Conservation (phyloP, 75 land plant genomes). For the Gnetum montanum region DNA sequence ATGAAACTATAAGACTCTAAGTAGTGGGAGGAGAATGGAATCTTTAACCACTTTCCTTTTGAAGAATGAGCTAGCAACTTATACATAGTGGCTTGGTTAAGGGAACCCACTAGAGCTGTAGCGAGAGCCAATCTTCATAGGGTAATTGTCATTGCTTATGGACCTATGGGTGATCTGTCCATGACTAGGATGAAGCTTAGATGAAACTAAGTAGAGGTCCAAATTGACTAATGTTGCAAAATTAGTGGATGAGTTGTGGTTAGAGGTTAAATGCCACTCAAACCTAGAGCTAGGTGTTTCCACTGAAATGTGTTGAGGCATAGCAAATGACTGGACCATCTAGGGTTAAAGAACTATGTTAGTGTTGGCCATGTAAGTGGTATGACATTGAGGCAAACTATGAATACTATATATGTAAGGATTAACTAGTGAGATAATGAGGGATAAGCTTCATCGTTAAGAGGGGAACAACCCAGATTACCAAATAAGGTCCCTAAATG, state of each 20-base stretch:
- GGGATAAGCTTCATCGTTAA: no score
- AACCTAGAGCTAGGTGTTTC: no score
- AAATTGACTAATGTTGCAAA: constrained; percentile 8
- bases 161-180: constrained; percentile 18
- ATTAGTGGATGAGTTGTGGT: neutral
- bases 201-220: no score
- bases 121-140: constrained; percentile 12
- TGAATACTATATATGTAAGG: neutral
- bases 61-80: no score
- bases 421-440: no score
- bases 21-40: constrained; percentile 6
- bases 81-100: constrained; percentile 11
- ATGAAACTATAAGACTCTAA: constrained; percentile 5
- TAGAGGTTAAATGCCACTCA: no score
- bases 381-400: no score
- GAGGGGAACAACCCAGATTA: neutral
- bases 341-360: neutral
- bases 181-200: no score
- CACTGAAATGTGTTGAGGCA: neutral
- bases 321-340: neutral
- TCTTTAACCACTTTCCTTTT: neutral
- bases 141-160: constrained; percentile 12
- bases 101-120: constrained; percentile 11
- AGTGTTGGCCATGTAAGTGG: neutral
- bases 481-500: no score